These are phyloP conservation scores for Zanthoxylum bungeanum DNA, from an alignment of 345 rosid species.

Conservation along the genomic window DNA sequence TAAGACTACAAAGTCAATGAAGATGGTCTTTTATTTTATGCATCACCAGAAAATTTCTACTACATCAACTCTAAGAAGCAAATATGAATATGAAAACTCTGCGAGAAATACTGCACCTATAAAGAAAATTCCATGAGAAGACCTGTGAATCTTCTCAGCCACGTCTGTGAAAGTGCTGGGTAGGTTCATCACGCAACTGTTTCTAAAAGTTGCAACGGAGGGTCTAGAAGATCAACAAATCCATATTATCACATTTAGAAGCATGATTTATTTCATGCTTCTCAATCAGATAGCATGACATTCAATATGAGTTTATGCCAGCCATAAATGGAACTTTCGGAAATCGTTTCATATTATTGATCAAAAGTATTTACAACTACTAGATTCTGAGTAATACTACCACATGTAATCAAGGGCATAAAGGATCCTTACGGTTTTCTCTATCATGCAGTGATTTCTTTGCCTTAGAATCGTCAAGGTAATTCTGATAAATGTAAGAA, in stretches of 20 bases:
- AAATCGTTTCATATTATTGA: neutral
- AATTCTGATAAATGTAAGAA: conserved; percentile 56
- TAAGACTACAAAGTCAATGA: neutral
- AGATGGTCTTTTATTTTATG: neutral
- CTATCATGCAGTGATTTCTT: conserved; percentile 26
- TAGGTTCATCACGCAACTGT: neutral
- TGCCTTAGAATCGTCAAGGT: conserved; percentile 46
- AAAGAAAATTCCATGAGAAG: neutral
- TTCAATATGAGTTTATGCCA: neutral
- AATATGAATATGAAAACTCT: neutral
- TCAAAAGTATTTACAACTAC: neutral
- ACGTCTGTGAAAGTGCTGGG: neutral
- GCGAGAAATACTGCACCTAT: neutral
- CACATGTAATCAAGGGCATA: conserved; percentile 13
- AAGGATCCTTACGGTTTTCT: conserved; percentile 14
- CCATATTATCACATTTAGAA: neutral
- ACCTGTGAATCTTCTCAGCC: neutral
- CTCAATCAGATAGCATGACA: neutral
- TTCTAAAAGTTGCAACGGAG: neutral
- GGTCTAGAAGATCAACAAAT: neutral
- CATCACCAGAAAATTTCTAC: neutral
- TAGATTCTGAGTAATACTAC: neutral
- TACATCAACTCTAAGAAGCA: neutral
- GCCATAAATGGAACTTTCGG: neutral
- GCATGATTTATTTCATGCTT: neutral